Evolutionary conservation across 768 basidiomycete genomes (phyloP).

Genomic region (Phylloporus sp.): DNA sequence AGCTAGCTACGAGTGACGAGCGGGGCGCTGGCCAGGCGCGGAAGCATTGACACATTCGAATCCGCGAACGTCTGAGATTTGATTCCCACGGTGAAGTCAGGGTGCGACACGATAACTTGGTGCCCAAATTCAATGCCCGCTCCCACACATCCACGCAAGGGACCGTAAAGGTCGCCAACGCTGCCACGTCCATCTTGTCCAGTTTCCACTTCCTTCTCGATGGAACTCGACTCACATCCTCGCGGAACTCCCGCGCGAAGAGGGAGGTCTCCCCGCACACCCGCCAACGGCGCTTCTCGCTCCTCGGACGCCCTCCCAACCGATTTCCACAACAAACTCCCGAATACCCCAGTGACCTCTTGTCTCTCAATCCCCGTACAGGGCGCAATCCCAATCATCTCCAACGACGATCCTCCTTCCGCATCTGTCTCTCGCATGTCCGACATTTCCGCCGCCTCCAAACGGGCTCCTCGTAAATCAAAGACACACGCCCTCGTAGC

Average conservation of each 20-base stretch:
- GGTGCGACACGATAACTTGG: slow-evolving; percentile 37
- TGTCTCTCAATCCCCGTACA: slow-evolving; percentile 76
- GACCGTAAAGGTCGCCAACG: slow-evolving; percentile 5
- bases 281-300: slow-evolving; percentile 39
- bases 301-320: slow-evolving; percentile 41
- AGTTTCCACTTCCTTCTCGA: slow-evolving; percentile 36
- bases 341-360: slow-evolving; percentile 51
- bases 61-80: slow-evolving; percentile 29
- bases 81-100: slow-evolving; percentile 33
- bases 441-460: slow-evolving; percentile 39
- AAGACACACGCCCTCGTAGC: slow-evolving; percentile 85
- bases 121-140: slow-evolving; percentile 38
- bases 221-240: slow-evolving; percentile 41
- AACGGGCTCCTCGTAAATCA: slow-evolving; percentile 82
- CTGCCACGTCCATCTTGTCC: slow-evolving; percentile 8
- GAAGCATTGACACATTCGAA: slow-evolving; percentile 30
- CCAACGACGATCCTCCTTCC: slow-evolving; percentile 37
- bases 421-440: slow-evolving; percentile 31
- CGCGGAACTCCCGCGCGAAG: slow-evolving; percentile 60
- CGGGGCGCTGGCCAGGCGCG: slow-evolving; percentile 31
- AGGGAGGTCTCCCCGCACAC: slow-evolving; percentile 56
- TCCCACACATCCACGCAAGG: slow-evolving; percentile 36
- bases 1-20: no score
- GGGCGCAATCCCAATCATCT: slow-evolving; percentile 62
- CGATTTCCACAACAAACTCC: slow-evolving; percentile 46